Evolutionary conservation across 768 basidiomycete species (phyloP).

Genomic region (Hericium rajendrae): DNA sequence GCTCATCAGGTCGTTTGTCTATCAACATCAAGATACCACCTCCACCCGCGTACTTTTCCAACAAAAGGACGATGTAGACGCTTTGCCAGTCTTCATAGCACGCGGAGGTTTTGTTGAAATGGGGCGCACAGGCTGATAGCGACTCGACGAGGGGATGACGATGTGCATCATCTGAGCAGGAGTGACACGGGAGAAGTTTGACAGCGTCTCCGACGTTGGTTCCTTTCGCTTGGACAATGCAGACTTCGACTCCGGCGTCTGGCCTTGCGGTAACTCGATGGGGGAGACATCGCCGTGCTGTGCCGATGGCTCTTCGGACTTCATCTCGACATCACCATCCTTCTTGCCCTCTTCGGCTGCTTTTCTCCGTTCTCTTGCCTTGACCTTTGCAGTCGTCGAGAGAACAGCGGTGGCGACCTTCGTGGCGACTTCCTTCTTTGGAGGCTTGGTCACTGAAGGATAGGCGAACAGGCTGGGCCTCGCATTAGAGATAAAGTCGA

Average conservation of each 20-base stretch:
- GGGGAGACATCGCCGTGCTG: constrained; percentile 51
- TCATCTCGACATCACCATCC: constrained; percentile 73
- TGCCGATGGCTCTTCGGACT: constrained; percentile 40
- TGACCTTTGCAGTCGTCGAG: constrained; percentile 95
- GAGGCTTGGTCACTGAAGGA: constrained; percentile 75
- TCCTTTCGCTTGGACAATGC: constrained; percentile 58
- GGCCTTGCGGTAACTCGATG: constrained; percentile 38
- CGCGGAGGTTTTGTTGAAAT: constrained; percentile 37
- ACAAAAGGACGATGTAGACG: constrained; percentile 20
- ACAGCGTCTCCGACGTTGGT: constrained; percentile 60
- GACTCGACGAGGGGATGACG: constrained; percentile 65
- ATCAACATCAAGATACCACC: constrained; percentile 82
- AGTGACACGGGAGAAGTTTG: constrained; percentile 89
- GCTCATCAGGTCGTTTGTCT: constrained; percentile 63
- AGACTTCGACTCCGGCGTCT: constrained; percentile 27
- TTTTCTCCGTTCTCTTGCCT: constrained; percentile 89
- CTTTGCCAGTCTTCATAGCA: constrained; percentile 9
- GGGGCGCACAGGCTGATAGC: constrained; percentile 85
- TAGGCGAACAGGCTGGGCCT: constrained; percentile 90
- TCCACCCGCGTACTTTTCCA: constrained; percentile 65
- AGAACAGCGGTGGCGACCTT: constrained; percentile 93
- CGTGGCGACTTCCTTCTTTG: constrained; percentile 84
- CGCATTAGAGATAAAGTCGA: constrained; percentile 86
- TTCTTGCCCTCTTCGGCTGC: constrained; percentile 69
- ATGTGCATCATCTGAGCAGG: constrained; percentile 83